Base-by-base conservation (phyloP, 352 stramenopile species). In the Thraustotheca clavata region DNA sequence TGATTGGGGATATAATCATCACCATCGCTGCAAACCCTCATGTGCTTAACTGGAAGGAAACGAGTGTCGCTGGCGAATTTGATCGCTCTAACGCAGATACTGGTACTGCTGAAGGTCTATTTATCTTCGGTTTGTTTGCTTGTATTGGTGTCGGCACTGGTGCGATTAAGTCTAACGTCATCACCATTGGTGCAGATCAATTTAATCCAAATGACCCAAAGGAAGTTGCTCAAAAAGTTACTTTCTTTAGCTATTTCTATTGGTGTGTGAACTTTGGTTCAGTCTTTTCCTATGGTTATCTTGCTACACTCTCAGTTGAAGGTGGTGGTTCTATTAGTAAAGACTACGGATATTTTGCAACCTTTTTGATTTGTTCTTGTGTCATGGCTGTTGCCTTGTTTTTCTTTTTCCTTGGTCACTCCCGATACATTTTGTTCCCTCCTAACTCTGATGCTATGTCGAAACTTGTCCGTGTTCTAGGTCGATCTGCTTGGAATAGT, bases 201-300 rank as follows among this genome's bases (percentile, higher is more conserved):
- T 94, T 94, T 67, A 82, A 94, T 69, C 81, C 83, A 27, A 87
- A 89, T 46, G 83, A 91, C 63, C 78, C 83, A 12, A 88, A 88
- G 47, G 82, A 94, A 62, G 71, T 80, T 11, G 77, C 70, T 22
- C 83, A 92, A 71, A 91, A 90, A 59, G 73, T 88, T 32, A 79
- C 81, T 27, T 97, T 95, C 55, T 97, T 97, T 72, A 88, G 75
- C 67, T 96, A 90, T 62, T 97, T 97, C 71, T 96, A 97, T 76
- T 90, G 88, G 62, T 80, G 89, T 40, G 92, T 97, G 66, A 96
- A 97, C 68, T 71, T 95, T 46, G 89, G 89, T 55, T 87, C 89
- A 20, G 83, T 95, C 62, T 88, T 96, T 52, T 94, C 87, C 40
- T 97, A 95, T 72, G 88, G 83, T 7, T 91, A 96, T 55, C 69